These are phyloP conservation scores for Paragyromitra xinjiangensis DNA, from an alignment of 495 filamentous ascomycete species.

Conservation along the genomic window DNA sequence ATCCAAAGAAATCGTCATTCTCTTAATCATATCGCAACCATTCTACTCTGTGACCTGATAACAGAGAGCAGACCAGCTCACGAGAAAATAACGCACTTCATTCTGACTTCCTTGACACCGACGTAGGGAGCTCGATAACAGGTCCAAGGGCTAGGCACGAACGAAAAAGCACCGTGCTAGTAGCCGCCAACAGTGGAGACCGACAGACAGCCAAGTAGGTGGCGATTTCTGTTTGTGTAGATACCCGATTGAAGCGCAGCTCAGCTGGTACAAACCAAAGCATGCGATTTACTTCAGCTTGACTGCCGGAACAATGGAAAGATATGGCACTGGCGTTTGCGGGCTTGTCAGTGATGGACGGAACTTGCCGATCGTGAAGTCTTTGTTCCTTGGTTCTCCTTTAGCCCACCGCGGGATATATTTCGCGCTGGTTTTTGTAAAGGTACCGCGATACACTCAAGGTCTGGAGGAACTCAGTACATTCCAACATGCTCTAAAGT, in stretches of 20 bases:
- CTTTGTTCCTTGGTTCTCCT: neutral
- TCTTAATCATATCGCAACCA: neutral
- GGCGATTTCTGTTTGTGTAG: neutral
- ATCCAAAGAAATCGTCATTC: no score
- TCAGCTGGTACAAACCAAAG: slow-evolving; percentile 15
- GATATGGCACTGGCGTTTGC: neutral
- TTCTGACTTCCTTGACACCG: neutral
- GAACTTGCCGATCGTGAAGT: neutral
- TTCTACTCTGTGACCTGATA: neutral
- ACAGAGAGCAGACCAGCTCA: neutral
- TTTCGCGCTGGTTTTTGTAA: neutral
- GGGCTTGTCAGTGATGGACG: neutral
- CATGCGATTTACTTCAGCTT: neutral
- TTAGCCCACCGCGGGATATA: neutral
- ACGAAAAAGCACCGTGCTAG: neutral
- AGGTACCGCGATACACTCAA: neutral
- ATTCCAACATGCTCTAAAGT: neutral
- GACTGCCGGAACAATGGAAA: neutral
- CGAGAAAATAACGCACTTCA: neutral
- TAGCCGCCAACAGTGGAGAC: slow-evolving; percentile 12
- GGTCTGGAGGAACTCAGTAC: neutral
- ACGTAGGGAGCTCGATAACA: neutral
- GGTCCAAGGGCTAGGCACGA: neutral
- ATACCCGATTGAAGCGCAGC: slow-evolving; percentile 24
- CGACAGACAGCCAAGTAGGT: neutral